These are phyloP conservation scores for Trichosanthes truncata DNA, from an alignment of 306 rosid species.

Conservation along the genomic window DNA sequence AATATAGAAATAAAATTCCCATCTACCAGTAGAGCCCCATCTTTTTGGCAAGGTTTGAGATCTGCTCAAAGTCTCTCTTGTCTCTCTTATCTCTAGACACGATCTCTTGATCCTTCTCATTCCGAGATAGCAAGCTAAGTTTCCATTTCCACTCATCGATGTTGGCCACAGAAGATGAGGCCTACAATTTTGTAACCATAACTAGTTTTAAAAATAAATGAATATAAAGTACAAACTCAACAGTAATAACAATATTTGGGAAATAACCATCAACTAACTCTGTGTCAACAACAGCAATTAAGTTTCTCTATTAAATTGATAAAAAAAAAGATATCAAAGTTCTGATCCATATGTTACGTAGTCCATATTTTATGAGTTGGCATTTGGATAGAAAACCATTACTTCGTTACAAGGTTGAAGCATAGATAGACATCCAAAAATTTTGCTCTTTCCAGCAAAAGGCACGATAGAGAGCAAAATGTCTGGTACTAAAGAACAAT, in stretches of 20 bases:
- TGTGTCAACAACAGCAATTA: neutral
- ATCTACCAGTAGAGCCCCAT: constrained; percentile 77
- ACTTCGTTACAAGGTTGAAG: neutral
- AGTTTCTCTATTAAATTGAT: neutral
- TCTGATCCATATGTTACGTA: neutral
- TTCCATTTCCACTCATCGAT: constrained; percentile 99
- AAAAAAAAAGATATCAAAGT: neutral
- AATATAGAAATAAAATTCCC: neutral
- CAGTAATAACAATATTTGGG: neutral
- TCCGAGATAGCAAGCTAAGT: constrained; percentile 74
- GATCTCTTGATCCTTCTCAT: constrained; percentile 84
- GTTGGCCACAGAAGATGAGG: constrained; percentile 85
- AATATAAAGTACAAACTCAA: neutral
- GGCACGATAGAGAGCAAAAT: neutral
- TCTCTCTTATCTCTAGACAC: constrained; percentile 77
- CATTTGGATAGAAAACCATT: neutral
- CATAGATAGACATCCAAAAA: neutral
- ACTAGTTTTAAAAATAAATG: neutral
- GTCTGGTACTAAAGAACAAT: neutral
- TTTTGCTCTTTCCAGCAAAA: neutral
- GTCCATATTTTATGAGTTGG: neutral
- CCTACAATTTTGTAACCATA: constrained; percentile 29
- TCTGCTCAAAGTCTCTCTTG: constrained; percentile 92
- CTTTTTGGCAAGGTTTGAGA: constrained; percentile 82
- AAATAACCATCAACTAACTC: neutral